These are phyloP conservation scores for Tieghemostelium lacteum DNA, from an alignment of 78 protist species.

Conservation along the genomic window DNA sequence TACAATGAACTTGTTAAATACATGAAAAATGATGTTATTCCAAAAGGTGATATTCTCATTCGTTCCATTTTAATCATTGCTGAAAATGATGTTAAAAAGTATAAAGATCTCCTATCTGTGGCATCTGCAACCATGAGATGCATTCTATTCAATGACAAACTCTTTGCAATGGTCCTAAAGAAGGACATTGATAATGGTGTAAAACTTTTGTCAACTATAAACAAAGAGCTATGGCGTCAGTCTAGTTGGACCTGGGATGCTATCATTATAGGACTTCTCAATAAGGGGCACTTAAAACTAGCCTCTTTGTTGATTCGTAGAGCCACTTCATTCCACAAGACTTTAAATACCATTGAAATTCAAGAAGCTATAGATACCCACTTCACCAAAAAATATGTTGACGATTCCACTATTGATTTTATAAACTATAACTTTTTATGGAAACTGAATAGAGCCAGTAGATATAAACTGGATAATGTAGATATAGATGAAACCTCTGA, in stretches of 20 bases:
- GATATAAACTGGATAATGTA: no score
- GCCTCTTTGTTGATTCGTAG: background rate
- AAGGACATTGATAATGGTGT: background rate
- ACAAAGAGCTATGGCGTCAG: constrained; percentile 5
- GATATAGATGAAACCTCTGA: no score
- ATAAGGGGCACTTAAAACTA: background rate
- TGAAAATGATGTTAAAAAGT: background rate
- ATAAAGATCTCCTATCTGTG: background rate
- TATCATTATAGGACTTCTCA: background rate
- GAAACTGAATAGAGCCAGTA: no score
- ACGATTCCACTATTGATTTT: no score
- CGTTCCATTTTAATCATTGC: background rate
- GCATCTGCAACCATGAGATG: background rate
- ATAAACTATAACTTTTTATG: no score
- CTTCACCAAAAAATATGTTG: no score
- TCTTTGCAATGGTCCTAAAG: background rate
- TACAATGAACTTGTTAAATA: background rate
- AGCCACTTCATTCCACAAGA: background rate
- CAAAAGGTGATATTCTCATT: background rate
- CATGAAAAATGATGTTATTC: background rate
- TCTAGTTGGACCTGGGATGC: background rate
- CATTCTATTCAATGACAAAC: background rate
- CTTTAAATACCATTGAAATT: background rate
- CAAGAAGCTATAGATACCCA: background rate
- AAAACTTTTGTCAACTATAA: no score